Evolutionary conservation across 352 stramenopile species (phyloP).

Genomic region (Phytophthora europaea): DNA sequence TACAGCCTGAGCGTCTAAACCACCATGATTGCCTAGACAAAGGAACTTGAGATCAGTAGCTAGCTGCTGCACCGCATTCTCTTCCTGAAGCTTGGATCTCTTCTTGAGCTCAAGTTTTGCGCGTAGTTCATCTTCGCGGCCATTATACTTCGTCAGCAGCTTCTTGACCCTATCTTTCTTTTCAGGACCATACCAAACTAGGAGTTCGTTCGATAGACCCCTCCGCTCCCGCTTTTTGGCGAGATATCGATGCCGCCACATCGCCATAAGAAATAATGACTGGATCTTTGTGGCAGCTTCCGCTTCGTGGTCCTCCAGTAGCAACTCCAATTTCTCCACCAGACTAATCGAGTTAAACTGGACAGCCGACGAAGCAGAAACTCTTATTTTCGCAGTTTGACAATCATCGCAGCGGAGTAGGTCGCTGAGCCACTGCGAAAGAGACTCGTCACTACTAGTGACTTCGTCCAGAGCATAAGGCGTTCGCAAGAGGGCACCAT

Average conservation of each 20-base stretch:
- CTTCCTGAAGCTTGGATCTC: slow-evolving; percentile 26
- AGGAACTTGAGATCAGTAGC: slow-evolving; percentile 52
- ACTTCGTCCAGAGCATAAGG: slow-evolving; percentile 19
- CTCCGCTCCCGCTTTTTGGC: slow-evolving; percentile 39
- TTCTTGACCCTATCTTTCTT: slow-evolving; percentile 47
- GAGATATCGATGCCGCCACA: slow-evolving; percentile 37
- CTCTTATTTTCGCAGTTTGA: slow-evolving; percentile 6
- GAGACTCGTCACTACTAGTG: slow-evolving; percentile 16
- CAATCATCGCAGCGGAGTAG: slow-evolving; percentile 21
- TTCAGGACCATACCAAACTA: slow-evolving; percentile 49
- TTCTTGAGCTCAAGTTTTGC: slow-evolving; percentile 50
- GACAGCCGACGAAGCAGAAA: slow-evolving; percentile 31
- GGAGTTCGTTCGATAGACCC: slow-evolving; percentile 48
- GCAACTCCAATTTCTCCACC: slow-evolving; percentile 53
- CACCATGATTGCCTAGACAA: slow-evolving; percentile 45
- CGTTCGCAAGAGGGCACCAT: slow-evolving; percentile 36
- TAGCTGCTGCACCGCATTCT: slow-evolving; percentile 39
- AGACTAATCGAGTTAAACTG: slow-evolving; percentile 40
- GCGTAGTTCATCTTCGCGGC: slow-evolving; percentile 50
- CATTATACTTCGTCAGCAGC: slow-evolving; percentile 52
- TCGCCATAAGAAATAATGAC: slow-evolving; percentile 52
- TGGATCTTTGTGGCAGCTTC: slow-evolving; percentile 48
- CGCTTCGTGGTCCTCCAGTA: slow-evolving; percentile 45
- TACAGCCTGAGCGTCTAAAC: slow-evolving; percentile 49
- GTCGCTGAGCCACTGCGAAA: slow-evolving; percentile 26